These are phyloP conservation scores for Magnusiomyces ingens DNA, from an alignment of 1,139 yeast genomes.

Conservation along the genomic window DNA sequence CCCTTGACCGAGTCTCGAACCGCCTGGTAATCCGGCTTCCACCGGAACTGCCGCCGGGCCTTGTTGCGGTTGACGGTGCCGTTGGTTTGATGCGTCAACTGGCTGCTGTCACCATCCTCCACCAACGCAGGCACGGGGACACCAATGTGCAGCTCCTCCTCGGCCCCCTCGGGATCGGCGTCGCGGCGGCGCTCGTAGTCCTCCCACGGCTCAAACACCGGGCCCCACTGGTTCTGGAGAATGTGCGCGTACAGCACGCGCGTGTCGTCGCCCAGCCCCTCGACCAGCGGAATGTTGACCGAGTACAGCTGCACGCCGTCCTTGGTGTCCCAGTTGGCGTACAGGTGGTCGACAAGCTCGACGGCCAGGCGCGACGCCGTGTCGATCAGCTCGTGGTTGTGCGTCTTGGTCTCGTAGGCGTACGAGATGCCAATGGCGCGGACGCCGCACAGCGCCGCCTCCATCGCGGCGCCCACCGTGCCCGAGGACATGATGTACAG, in stretches of 20 bases:
- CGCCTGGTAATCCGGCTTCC: slow-evolving; percentile 77
- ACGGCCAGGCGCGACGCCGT: slow-evolving; percentile 68
- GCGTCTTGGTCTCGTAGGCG: slow-evolving; percentile 57
- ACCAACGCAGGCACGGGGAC: slow-evolving; percentile 1
- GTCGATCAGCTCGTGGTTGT: slow-evolving; percentile 46
- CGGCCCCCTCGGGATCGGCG: slow-evolving; percentile 20
- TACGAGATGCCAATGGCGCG: slow-evolving; percentile 76
- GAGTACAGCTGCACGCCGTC: slow-evolving; percentile 60
- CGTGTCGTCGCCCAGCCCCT: slow-evolving; percentile 45
- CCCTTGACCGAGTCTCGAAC: slow-evolving; percentile 56
- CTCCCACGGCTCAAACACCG: slow-evolving; percentile 41
- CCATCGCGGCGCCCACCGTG: slow-evolving; percentile 98
- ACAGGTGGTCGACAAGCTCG: slow-evolving; percentile 52
- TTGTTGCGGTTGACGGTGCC: slow-evolving; percentile 3
- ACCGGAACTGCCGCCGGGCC: slow-evolving; percentile 42
- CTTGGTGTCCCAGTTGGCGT: slow-evolving; percentile 44
- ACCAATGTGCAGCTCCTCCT: slow-evolving; percentile 11
- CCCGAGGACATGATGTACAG: slow-evolving; percentile 87
- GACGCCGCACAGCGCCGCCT: slow-evolving; percentile 74
- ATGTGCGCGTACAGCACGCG: slow-evolving; percentile 69
- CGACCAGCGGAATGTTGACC: slow-evolving; percentile 72
- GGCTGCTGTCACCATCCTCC: too few species aligned
- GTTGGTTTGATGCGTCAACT: background rate
- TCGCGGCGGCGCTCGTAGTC: slow-evolving; percentile 3
- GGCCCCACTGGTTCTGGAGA: slow-evolving; percentile 70